Conservation (phyloP, 805 yeast species). For the Pachysolen tannophilus region DNA sequence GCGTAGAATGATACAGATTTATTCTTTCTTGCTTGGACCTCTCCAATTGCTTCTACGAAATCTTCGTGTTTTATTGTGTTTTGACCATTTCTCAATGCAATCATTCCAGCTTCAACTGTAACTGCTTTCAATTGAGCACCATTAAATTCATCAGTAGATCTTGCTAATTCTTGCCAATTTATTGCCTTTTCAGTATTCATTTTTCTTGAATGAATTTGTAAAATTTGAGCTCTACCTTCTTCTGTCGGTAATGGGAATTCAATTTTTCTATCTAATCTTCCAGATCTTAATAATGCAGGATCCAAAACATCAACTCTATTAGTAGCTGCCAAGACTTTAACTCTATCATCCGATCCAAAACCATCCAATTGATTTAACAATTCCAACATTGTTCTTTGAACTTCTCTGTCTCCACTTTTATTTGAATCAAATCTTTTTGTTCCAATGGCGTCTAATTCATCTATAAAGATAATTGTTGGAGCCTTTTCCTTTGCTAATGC, state of each 20-base stretch:
- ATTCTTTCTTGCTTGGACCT: slow-evolving; percentile 95
- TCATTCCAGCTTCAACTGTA: slow-evolving; percentile 99
- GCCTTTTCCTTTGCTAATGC: slow-evolving; percentile 97
- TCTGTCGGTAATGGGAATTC: slow-evolving; percentile 98
- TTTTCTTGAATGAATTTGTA: slow-evolving; percentile 95
- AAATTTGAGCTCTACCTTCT: slow-evolving; percentile 93
- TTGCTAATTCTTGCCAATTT: slow-evolving; percentile 97
- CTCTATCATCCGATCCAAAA: slow-evolving; percentile 94
- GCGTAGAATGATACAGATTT: slow-evolving; percentile 96
- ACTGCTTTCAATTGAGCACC: slow-evolving; percentile 99
- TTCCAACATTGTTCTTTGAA: slow-evolving; percentile 98
- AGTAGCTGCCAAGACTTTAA: slow-evolving; percentile 96
- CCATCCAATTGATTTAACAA: slow-evolving; percentile 96
- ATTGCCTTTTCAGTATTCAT: slow-evolving; percentile 88
- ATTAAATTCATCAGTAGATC: slow-evolving; percentile 96
- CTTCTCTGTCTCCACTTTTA: slow-evolving; percentile 96
- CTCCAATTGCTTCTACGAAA: slow-evolving; percentile 95
- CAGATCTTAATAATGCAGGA: slow-evolving; percentile 97
- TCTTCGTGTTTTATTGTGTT: slow-evolving; percentile 91
- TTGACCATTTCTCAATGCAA: slow-evolving; percentile 94
- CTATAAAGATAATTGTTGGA: slow-evolving; percentile 95
- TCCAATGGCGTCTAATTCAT: slow-evolving; percentile 98
- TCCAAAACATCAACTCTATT: slow-evolving; percentile 96
- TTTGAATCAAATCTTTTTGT: slow-evolving; percentile 97
- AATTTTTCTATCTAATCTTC: slow-evolving; percentile 94